Conservation (phyloP, 1,284 basidiomycete species). For the Ceratobasidium sp. region DNA sequence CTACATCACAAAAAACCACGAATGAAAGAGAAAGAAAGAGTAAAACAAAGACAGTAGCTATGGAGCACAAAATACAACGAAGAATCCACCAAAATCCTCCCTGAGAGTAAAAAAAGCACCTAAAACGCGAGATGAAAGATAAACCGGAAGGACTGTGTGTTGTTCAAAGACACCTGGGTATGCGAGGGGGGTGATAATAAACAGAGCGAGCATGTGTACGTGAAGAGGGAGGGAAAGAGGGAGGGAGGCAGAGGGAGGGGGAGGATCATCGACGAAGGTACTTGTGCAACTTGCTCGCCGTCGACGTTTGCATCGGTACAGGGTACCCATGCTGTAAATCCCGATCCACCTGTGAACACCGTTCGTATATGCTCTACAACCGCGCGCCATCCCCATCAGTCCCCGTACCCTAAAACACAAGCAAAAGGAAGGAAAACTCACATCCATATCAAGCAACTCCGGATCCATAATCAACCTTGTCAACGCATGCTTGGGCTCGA, state of each 20-base stretch:
- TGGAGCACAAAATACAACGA: constrained; percentile 8
- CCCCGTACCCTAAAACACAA: no score
- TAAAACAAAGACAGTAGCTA: not conserved
- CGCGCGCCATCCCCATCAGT: not conserved
- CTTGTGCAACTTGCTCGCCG: constrained; percentile 19
- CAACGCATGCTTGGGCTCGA: constrained; percentile 2
- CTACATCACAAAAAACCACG: constrained; percentile 7
- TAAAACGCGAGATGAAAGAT: not conserved
- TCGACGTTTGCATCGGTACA: constrained; percentile 25
- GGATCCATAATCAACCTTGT: constrained; percentile 21
- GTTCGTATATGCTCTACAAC: constrained; percentile 35
- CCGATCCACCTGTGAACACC: constrained; percentile 36
- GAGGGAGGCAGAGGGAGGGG: not conserved
- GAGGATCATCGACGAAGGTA: constrained; percentile 24
- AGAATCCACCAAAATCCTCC: constrained; percentile 15
- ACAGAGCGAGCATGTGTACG: no score
- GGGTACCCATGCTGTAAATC: constrained; percentile 38
- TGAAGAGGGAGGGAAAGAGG: no score
- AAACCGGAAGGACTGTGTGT: not conserved
- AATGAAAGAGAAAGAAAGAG: not conserved
- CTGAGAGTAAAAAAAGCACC: not conserved
- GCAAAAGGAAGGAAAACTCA: constrained; percentile 26
- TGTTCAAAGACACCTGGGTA: no score
- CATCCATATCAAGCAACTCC: constrained; percentile 43
- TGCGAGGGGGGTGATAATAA: not conserved